These are phyloP conservation scores for Trametes cinnabarina DNA, from an alignment of 768 basidiomycete genomes.

Conservation along the genomic window DNA sequence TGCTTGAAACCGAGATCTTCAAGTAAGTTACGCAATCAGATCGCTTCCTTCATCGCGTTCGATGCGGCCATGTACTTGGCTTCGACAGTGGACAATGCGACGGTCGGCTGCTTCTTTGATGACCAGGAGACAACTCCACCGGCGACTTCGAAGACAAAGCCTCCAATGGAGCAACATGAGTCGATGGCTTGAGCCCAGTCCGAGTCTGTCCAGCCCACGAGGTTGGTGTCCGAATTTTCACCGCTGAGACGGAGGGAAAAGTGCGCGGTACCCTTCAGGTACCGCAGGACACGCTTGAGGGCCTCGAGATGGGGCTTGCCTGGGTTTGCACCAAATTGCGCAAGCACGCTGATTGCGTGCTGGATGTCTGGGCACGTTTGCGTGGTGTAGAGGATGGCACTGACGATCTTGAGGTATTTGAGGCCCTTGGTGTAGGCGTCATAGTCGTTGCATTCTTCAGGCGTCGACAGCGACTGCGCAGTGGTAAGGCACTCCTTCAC, in stretches of 20 bases:
- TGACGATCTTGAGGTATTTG: slow-evolving; percentile 11
- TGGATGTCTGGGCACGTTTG: slow-evolving; percentile 37
- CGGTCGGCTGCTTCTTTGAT: slow-evolving; percentile 30
- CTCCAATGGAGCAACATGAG: slow-evolving; percentile 24
- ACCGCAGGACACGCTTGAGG: slow-evolving; percentile 32
- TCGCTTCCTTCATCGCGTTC: slow-evolving; percentile 28
- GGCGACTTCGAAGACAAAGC: slow-evolving; percentile 30
- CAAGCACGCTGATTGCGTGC: slow-evolving; percentile 30
- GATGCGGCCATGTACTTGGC: slow-evolving; percentile 38
- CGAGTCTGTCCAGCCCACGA: slow-evolving; percentile 9
- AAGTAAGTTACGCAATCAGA: slow-evolving; percentile 33
- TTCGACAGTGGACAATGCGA: slow-evolving; percentile 33
- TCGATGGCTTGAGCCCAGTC: slow-evolving; percentile 15
- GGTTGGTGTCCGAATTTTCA: background rate
- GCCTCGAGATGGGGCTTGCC: slow-evolving; percentile 29
- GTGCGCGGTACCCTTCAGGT: slow-evolving; percentile 32
- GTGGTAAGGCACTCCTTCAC: background rate
- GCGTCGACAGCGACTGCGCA: too few relatives aligned
- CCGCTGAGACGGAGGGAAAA: slow-evolving; percentile 18
- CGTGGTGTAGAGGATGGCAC: slow-evolving; percentile 29
- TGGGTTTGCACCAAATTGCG: slow-evolving; percentile 31
- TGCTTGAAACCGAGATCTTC: slow-evolving; percentile 23
- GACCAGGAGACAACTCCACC: slow-evolving; percentile 32
- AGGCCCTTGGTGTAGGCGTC: too few relatives aligned
- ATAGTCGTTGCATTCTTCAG: too few relatives aligned